Evolutionary conservation across 345 rosid species (phyloP).

Genomic region (Jatropha curcas): DNA sequence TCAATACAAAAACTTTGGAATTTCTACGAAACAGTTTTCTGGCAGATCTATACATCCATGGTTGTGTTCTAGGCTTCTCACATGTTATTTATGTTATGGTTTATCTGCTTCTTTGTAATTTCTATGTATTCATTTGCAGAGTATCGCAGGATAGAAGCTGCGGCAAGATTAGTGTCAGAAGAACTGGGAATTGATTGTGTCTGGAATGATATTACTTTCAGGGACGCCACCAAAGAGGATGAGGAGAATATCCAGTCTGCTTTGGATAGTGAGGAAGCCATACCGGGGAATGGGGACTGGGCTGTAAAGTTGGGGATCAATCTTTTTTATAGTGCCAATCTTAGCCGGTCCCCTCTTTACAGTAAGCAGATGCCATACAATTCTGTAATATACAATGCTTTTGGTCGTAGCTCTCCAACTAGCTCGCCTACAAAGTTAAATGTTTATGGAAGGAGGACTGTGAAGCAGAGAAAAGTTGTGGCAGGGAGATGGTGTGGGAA

Average conservation of each 20-base stretch:
- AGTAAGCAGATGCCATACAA: constrained; percentile 98
- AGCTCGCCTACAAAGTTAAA: constrained; percentile 46
- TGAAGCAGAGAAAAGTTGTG: constrained; percentile 72
- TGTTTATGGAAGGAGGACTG: constrained; percentile 47
- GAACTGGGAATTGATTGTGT: constrained; percentile 61
- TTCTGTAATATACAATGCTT: constrained; percentile 73
- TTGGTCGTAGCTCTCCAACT: constrained; percentile 69
- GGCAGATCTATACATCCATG: not conserved
- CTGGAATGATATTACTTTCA: constrained; percentile 65
- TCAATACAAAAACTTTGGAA: not conserved
- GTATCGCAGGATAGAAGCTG: constrained; percentile 82
- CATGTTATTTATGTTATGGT: not conserved
- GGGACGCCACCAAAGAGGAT: constrained; percentile 65
- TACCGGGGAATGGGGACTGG: constrained; percentile 89
- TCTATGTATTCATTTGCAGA: constrained; percentile 52
- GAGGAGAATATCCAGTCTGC: constrained; percentile 64
- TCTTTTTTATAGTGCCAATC: constrained; percentile 82
- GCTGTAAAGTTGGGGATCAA: constrained; percentile 85
- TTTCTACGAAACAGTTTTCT: not conserved
- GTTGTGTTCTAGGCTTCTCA: not conserved
- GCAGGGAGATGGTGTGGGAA: constrained; percentile 98
- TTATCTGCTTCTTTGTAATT: constrained; percentile 5
- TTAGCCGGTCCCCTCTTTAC: constrained; percentile 80
- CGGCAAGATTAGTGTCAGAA: constrained; percentile 70
- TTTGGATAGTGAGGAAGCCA: constrained; percentile 74